Evolutionary conservation across 495 filamentous ascomycete species (phyloP), one percentile per base, ranked within the genome.

Genomic region (Penicillium simplicissimum): DNA sequence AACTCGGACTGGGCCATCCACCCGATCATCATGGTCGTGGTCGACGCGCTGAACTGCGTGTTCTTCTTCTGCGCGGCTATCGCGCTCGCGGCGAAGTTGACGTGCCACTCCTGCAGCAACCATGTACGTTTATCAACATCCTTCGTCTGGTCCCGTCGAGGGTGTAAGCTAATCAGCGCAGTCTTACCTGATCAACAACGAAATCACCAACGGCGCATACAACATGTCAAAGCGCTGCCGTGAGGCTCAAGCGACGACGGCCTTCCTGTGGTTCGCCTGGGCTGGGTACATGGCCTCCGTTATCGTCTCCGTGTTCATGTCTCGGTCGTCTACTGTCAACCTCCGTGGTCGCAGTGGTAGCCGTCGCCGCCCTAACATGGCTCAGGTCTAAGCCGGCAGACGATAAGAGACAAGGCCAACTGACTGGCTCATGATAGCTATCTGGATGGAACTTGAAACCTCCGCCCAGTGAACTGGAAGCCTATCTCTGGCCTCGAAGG

Each of bases 231-330:
- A 86, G 74, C 81, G 87, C 64, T 91, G 88, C 74, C 86, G 78
- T 42, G 87, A 91, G 70, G 84, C 86, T 9, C 87, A 91, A 75
- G 88, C 88, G 6, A 76, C 82, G 5, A 79, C 73, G 36, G 87
- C 88, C 0, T 91, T 91, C 80, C 79, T 90, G 60, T 91, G 85
- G 85, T 90, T 91, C 74, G 84, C 79, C 55, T 90, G 88, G 79
- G 83, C 79, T 19, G 70, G 84, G 0, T 91, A 80, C 69, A 75
- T 78, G 58, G 83, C 72, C 17, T 85, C 85, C 3, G 60, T 84
- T 19, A 64, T 84, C 47, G 66, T 89, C 40, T 84, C 81, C 1
- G 60, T 78, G 67, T 62, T 90, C 25, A 61, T 69, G 58, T 67
- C 75, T 48, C 76, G 75, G 21, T 66, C 65, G 1, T 62, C 74